Percentiles rank a stretch among this genome's conserved stretches.
Conservation (phyloP, 805 yeast species). For the Cyberlindnera lachancei region DNA sequence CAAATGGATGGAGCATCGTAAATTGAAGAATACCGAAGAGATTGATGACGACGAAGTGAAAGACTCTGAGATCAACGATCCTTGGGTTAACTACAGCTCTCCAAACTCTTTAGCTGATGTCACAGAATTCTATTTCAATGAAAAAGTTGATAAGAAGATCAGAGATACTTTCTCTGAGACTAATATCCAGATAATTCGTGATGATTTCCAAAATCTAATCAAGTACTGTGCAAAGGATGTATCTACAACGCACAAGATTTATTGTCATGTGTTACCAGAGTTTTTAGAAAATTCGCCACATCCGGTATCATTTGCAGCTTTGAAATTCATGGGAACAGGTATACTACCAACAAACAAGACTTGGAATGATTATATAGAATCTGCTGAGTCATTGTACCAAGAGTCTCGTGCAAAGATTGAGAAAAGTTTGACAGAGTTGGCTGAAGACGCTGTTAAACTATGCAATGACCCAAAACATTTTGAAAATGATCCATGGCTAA, state of each 20-base stretch:
- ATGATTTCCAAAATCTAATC: slow-evolving; percentile 55
- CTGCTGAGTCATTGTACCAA: slow-evolving; percentile 62
- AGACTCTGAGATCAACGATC: slow-evolving; percentile 46
- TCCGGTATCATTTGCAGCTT: slow-evolving; percentile 89
- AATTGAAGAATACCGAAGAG: slow-evolving; percentile 19
- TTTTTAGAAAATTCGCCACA: slow-evolving; percentile 74
- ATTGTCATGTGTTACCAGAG: slow-evolving; percentile 58
- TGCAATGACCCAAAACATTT: slow-evolving; percentile 36
- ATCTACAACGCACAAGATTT: slow-evolving; percentile 61
- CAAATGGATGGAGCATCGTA: slow-evolving; percentile 57
- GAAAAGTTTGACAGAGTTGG: slow-evolving; percentile 48
- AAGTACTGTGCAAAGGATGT: slow-evolving; percentile 86
- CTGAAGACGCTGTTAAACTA: slow-evolving; percentile 46
- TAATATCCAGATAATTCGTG: slow-evolving; percentile 45
- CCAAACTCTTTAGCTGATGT: slow-evolving; percentile 76
- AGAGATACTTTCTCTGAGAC: slow-evolving; percentile 57
- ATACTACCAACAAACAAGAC: slow-evolving; percentile 67
- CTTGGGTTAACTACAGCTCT: slow-evolving; percentile 78
- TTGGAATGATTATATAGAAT: slow-evolving; percentile 69
- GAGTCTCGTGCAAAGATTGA: slow-evolving; percentile 50
- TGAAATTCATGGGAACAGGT: slow-evolving; percentile 63
- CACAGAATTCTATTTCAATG: slow-evolving; percentile 68
- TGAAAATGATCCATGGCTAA: slow-evolving; percentile 76
- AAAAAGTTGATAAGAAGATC: slow-evolving; percentile 54
- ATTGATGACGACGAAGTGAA: slow-evolving; percentile 13